These are phyloP conservation scores for Exobasidium cylindrosporum DNA, from an alignment of 1,284 basidiomycete species.

Conservation along the genomic window DNA sequence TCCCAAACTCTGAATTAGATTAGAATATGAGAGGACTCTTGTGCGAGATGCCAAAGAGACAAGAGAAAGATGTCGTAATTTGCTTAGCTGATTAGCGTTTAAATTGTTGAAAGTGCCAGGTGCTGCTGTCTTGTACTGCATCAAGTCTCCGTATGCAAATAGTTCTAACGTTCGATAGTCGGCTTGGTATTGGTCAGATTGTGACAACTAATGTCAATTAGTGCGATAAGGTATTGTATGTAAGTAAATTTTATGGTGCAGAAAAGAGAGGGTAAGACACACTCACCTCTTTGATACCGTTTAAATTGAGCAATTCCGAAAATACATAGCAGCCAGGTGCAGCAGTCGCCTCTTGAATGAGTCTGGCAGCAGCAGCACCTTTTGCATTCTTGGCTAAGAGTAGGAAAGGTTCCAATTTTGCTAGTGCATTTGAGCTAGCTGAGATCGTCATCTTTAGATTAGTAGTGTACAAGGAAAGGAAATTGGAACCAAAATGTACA, in stretches of 20 bases:
- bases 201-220: neutral
- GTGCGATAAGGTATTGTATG: neutral
- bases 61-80: constrained; percentile 87
- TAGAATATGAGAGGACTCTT: constrained; percentile 24
- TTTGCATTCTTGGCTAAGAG: constrained; percentile 84
- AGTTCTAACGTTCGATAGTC: constrained; percentile 63
- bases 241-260: too few relatives aligned
- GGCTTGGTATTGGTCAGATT: neutral
- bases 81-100: constrained; percentile 70
- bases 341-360: constrained; percentile 78
- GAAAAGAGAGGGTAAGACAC: neutral
- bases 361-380: constrained; percentile 84
- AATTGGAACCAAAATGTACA: neutral
- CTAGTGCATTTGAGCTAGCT: constrained; percentile 10
- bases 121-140: constrained; percentile 63
- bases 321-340: constrained; percentile 88
- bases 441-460: neutral
- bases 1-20: constrained; percentile 23
- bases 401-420: constrained; percentile 69
- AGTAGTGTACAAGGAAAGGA: neutral
- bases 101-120: constrained; percentile 52
- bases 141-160: constrained; percentile 82
- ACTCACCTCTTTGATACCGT: constrained; percentile 75
- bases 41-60: constrained; percentile 60
- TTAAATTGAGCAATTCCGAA: constrained; percentile 75